Conservation (phyloP, 2,329 filamentous ascomycete species). For the Trichoderma hamatum region DNA sequence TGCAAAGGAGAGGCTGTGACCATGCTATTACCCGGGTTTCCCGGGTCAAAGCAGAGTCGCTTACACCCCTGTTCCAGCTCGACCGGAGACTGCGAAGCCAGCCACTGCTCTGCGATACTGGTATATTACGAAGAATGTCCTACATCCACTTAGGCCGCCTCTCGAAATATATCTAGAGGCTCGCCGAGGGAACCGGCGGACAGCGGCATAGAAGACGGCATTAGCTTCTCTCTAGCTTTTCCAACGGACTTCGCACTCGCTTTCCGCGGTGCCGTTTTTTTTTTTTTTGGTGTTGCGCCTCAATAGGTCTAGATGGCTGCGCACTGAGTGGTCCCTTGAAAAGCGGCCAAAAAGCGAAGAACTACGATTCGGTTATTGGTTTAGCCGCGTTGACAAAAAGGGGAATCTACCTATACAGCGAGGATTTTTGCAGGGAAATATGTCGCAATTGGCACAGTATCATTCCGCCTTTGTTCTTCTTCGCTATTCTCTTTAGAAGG, state of each 20-base stretch:
- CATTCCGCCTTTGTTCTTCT: not conserved
- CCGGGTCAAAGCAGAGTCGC: not conserved
- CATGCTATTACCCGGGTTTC: not conserved
- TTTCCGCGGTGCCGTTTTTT: not conserved
- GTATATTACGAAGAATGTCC: not conserved
- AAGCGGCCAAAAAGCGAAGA: not conserved
- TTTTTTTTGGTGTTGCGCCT: too few species aligned
- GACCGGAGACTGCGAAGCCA: not conserved
- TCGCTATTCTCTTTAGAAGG: not conserved
- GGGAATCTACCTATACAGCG: not conserved
- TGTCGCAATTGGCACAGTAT: not conserved
- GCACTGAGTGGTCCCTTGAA: not conserved
- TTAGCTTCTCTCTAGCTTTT: slow-evolving; percentile 19
- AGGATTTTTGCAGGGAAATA: not conserved
- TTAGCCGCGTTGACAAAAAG: slow-evolving; percentile 12
- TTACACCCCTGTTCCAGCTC: not conserved
- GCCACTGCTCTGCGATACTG: not conserved
- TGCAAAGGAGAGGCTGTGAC: not conserved
- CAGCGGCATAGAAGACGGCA: not conserved
- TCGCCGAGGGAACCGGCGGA: slow-evolving; percentile 7
- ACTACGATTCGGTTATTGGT: slow-evolving; percentile 3
- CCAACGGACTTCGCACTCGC: not conserved
- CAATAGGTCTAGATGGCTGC: not conserved
- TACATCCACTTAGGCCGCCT: slow-evolving; percentile 14
- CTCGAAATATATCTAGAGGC: not conserved